phyloP scores from a whole-genome alignment of 2,329 filamentous ascomycete species.

The Colletotrichum brevisporum region DNA sequence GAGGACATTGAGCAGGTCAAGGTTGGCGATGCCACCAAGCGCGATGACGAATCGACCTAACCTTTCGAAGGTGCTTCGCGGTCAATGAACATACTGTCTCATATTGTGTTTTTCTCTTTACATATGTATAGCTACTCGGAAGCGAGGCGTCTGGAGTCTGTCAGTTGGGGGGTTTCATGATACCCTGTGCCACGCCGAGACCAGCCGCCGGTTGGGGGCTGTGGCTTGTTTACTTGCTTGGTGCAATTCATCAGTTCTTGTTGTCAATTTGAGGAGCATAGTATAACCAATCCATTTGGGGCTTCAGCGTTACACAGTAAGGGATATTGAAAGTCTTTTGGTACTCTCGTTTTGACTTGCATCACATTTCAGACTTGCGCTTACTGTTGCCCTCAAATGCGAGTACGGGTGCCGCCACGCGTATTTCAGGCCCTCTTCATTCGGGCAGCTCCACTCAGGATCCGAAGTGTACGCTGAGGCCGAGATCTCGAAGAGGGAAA shows the following conservation, averaged over 20 bases:
- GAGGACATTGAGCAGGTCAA: conserved; percentile 26
- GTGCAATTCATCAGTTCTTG: not conserved
- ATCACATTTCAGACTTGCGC: no score
- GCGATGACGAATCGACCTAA: conserved; percentile 19
- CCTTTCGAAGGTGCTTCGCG: not conserved
- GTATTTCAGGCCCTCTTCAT: no score
- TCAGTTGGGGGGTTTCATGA: conserved; percentile 31
- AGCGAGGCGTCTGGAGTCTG: conserved; percentile 33
- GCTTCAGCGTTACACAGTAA: no score
- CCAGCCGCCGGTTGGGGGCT: conserved; percentile 20
- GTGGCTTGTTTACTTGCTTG: conserved; percentile 18
- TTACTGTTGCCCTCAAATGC: no score
- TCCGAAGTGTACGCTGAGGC: no score
- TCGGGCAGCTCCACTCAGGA: no score
- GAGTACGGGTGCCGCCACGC: no score
- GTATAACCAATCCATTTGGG: no score
- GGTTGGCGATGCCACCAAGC: conserved; percentile 16
- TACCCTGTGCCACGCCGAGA: conserved; percentile 27
- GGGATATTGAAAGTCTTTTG: no score
- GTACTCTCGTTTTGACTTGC: no score
- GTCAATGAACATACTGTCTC: not conserved
- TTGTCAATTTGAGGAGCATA: not conserved
- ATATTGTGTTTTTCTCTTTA: not conserved
- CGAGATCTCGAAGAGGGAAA: no score
- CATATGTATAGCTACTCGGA: conserved; percentile 23